Evolutionary conservation across 768 basidiomycete species (phyloP).

Genomic region (Kwoniella bestiolae): DNA sequence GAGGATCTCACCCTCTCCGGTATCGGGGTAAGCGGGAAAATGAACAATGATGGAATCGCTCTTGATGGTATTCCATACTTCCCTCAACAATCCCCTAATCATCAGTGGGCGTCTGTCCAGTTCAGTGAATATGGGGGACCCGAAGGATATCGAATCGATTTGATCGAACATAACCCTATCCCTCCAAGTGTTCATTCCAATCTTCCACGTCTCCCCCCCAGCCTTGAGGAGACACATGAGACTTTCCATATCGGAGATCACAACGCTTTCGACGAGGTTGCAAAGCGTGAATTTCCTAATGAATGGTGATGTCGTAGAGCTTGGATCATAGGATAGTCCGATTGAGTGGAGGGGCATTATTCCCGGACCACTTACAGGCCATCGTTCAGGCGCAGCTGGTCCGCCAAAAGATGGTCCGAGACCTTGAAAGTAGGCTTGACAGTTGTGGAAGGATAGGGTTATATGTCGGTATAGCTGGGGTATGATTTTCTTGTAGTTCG

Average conservation of each 20-base stretch:
- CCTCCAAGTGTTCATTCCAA: conserved; percentile 13
- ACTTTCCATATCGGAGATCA: not conserved
- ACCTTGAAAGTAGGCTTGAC: conserved; percentile 6
- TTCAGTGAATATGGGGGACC: not conserved
- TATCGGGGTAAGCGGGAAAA: not conserved
- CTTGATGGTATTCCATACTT: conserved; percentile 19
- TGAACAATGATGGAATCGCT: conserved; percentile 10
- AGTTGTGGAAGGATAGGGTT: not conserved
- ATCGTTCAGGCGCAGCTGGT: not conserved
- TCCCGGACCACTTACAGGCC: conserved; percentile 17
- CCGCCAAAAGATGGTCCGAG: not conserved
- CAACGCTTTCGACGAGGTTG: conserved; percentile 1
- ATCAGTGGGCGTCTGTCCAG: not conserved
- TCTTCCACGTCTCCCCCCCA: not conserved
- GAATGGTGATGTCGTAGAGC: not conserved
- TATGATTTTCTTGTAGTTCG: not conserved
- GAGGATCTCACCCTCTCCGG: not conserved
- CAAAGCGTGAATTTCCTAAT: conserved; percentile 14
- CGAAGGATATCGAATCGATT: conserved; percentile 11
- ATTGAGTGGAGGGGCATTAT: conserved; percentile 4
- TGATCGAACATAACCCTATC: conserved; percentile 15
- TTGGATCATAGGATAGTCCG: conserved; percentile 9
- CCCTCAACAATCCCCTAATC: not conserved
- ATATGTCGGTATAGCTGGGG: not conserved
- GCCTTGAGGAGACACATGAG: not conserved